phyloP scores from a whole-genome alignment of 208 protist species.

The Trypanosoma platydactyli region DNA sequence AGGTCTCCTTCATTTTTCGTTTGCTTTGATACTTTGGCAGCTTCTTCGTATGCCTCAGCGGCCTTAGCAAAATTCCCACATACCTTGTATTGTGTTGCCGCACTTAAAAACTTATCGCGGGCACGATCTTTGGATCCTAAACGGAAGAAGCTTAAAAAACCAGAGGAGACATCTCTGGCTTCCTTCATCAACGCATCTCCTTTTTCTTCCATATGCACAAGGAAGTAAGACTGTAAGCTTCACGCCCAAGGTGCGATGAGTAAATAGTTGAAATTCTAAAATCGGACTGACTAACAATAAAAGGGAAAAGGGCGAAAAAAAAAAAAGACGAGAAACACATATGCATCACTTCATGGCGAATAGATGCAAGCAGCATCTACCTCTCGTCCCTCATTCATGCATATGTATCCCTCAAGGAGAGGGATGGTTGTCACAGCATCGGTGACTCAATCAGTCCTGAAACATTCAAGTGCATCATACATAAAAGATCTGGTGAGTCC shows the following conservation, averaged over 20 bases:
- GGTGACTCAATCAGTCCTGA: constrained; percentile 14
- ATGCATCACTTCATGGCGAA: neutral
- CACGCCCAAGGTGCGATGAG: too few species aligned
- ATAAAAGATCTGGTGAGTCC: constrained; percentile 1
- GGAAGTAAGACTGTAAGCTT: too few species aligned
- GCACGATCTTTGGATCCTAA: constrained; percentile 57
- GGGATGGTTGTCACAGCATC: neutral
- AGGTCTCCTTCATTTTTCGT: constrained; percentile 66
- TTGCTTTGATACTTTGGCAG: constrained; percentile 69
- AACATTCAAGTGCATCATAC: constrained; percentile 30
- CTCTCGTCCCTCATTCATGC: neutral
- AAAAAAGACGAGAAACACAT: constrained; percentile 6
- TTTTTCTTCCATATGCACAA: constrained; percentile 47
- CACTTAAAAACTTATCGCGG: constrained; percentile 76
- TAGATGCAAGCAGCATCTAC: neutral
- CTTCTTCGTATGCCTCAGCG: constrained; percentile 64
- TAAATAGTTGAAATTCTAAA: too few species aligned
- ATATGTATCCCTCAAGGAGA: neutral
- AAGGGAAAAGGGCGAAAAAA: constrained; percentile 6
- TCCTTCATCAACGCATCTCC: constrained; percentile 73
- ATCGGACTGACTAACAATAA: neutral
- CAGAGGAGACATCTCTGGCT: constrained; percentile 67
- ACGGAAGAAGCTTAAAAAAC: constrained; percentile 71
- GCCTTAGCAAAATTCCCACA: constrained; percentile 69
- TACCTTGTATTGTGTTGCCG: constrained; percentile 84